Percentiles rank a stretch among this genome's conserved stretches.
These are phyloP conservation scores for Myxozyma sirexii DNA, from an alignment of 805 yeast species.

Conservation along the genomic window DNA sequence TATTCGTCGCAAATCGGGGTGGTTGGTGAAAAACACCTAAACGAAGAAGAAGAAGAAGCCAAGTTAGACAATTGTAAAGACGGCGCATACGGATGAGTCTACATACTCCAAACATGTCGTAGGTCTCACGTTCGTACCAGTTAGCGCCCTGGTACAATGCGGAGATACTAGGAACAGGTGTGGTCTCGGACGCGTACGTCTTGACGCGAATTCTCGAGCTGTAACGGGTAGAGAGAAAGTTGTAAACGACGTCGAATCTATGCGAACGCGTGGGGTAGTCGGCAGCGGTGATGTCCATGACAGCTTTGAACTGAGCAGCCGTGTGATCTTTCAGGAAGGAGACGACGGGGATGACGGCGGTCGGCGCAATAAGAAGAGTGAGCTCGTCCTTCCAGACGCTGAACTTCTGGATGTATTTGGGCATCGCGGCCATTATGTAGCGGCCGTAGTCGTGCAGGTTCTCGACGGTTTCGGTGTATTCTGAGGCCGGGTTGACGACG, in stretches of 20 bases:
- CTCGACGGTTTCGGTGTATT: slow-evolving; percentile 54
- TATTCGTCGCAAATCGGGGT: slow-evolving; percentile 86
- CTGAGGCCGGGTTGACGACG: slow-evolving; percentile 75
- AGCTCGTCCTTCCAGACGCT: slow-evolving; percentile 91
- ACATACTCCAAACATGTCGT: slow-evolving; percentile 73
- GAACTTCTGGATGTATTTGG: slow-evolving; percentile 80
- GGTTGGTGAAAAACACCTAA: slow-evolving; percentile 73
- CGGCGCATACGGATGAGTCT: neutral
- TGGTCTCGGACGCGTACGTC: slow-evolving; percentile 81
- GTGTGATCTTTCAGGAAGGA: slow-evolving; percentile 76
- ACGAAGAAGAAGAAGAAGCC: neutral
- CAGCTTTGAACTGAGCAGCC: slow-evolving; percentile 74
- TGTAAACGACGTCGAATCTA: slow-evolving; percentile 86
- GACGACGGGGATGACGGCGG: slow-evolving; percentile 70
- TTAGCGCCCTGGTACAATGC: slow-evolving; percentile 76
- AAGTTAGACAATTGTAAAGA: neutral
- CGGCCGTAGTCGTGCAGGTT: slow-evolving; percentile 57
- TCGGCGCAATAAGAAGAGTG: slow-evolving; percentile 72
- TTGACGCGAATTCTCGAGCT: slow-evolving; percentile 86
- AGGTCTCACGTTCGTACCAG: slow-evolving; percentile 90
- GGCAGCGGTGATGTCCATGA: slow-evolving; percentile 81
- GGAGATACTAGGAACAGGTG: slow-evolving; percentile 79
- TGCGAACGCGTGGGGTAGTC: slow-evolving; percentile 83
- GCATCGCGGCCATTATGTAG: slow-evolving; percentile 74
- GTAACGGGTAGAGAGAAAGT: slow-evolving; percentile 75